Conservation (phyloP, 2,329 filamentous ascomycete genomes). For the Aspergillus fumigatus region DNA sequence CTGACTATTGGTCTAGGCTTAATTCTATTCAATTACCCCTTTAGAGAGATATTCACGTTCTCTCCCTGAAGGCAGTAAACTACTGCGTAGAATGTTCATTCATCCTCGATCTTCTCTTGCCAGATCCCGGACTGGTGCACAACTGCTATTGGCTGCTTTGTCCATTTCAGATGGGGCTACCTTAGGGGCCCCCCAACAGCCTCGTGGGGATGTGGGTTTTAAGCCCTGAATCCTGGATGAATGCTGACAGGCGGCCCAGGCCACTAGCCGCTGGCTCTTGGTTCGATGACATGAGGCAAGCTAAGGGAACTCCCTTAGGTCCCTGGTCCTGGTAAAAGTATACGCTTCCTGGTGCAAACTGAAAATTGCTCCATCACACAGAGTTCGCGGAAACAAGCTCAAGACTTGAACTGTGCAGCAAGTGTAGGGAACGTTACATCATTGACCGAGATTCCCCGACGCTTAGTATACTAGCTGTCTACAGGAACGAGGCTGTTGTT, state of each 20-base stretch:
- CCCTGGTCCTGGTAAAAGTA: too few relatives aligned
- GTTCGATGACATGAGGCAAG: not conserved
- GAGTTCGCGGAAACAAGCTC: not conserved
- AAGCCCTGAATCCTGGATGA: slow-evolving; percentile 9
- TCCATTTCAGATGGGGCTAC: slow-evolving; percentile 10
- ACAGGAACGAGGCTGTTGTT: not conserved
- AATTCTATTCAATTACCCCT: not conserved
- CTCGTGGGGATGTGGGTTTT: slow-evolving; percentile 22
- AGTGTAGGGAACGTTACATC: not conserved
- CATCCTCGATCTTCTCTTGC: slow-evolving; percentile 13
- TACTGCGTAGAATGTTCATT: slow-evolving; percentile 1
- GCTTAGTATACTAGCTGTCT: not conserved
- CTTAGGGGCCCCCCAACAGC: slow-evolving; percentile 11
- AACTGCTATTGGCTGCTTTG: slow-evolving; percentile 4
- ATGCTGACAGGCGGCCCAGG: slow-evolving; percentile 11
- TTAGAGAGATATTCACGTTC: not conserved
- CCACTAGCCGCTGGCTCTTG: slow-evolving; percentile 4
- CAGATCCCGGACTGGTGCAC: slow-evolving; percentile 10
- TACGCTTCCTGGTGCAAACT: not conserved
- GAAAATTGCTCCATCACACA: not conserved
- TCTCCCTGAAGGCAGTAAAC: not conserved
- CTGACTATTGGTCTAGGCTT: not conserved
- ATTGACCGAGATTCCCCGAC: not conserved
- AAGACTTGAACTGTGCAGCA: not conserved
- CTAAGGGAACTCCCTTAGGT: too few relatives aligned